Evolutionary conservation across 768 basidiomycete species (phyloP), one percentile per base, ranked within the genome.

Genomic region (Psilocybe cyanescens): DNA sequence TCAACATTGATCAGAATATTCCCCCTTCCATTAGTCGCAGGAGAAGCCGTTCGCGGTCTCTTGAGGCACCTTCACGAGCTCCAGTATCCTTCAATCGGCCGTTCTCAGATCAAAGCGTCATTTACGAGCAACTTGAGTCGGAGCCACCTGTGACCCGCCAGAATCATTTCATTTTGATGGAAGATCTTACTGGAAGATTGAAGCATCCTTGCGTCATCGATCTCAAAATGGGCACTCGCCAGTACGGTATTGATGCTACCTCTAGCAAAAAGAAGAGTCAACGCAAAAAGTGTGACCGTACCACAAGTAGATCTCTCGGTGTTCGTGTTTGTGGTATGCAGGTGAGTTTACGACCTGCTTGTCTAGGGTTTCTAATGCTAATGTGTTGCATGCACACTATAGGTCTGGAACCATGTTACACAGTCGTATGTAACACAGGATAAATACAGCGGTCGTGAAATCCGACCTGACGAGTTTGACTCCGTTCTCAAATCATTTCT

Each of bases 161-260:
- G 75, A 95, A 97, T 71, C 92, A 98, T 72, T 99, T 99, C 71
- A 97, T 99, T 68, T 84, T 99, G 67, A 97, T 99, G 95, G 97
- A 99, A 75, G 97, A 99, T 71, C 79, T 99, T 51, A 99, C 97
- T 2, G 97, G 97, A 28, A 81, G 91, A 35, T 75, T 97, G 70
- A 96, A 92, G 75, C 86, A 84, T 53, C 93, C 97, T 8, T 99
- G 97, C 70, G 97, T 99, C 45, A 86, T 99, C 69, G 97, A 99
- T 75, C 80, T 99, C 68, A 99, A 99, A 81, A 99, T 99, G 97
- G 97, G 97, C n/a, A 98, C 96, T 31, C 83, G 97, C 35, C 97
- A 99, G 77, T 98, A 99, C 75, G 97, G 97, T 17, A 92, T 97
- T 79, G 94, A 97, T 67, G 97, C 97, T 28, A 91, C 90, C 8